Base-by-base conservation (phyloP, 768 basidiomycete genomes). In the Termitomyces sp. region DNA sequence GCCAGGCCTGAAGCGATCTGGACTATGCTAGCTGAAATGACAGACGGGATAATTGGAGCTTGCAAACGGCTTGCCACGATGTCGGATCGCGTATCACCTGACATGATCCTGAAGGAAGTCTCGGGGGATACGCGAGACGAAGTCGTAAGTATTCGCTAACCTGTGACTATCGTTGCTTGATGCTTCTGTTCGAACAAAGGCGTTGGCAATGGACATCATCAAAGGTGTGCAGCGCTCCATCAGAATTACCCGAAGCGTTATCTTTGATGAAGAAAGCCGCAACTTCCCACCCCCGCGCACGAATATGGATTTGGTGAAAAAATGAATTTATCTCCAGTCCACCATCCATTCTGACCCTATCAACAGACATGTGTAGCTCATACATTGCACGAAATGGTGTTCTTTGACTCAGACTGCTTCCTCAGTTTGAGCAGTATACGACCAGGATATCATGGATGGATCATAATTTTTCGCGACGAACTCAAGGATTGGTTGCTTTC, bases 401-500 rank as follows among this genome's bases (percentile, higher is more conserved):
- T 63, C 36, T 38, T 48, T 14, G 41, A 56, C 3, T 54, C 56
- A 3, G 62, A 63, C 55, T 59, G 56, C 35, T 64, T 62, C 43
- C 5, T 43, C 28, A 53, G 54, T 13, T 45, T 62, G 36, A 52
- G 61, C n/a, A 30, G 20, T 44, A 24, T 64, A 22, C 46, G 36
- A 1, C 63, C 56, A 43, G 63, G 55, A 35, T 30, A 44, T 36
- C 61, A 62, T 38, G 61, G 61, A 5, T 60, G 58, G 61, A 33
- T 60, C 16, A 62, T 64, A 38, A 40, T 56, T 8, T 62, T 62
- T 41, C 60, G 61, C 46, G 58, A 61, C 9, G 60, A 56, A 38
- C 62, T 61, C 18, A 55, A 55, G 48, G 49, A 57, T 5, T 57
- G 63, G 58, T n/a, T 64, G 10, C 45, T 60, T 13, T 47, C 52